These are phyloP conservation scores for Aspergillus funiculosus DNA, from an alignment of 495 filamentous ascomycete genomes.

Conservation along the genomic window DNA sequence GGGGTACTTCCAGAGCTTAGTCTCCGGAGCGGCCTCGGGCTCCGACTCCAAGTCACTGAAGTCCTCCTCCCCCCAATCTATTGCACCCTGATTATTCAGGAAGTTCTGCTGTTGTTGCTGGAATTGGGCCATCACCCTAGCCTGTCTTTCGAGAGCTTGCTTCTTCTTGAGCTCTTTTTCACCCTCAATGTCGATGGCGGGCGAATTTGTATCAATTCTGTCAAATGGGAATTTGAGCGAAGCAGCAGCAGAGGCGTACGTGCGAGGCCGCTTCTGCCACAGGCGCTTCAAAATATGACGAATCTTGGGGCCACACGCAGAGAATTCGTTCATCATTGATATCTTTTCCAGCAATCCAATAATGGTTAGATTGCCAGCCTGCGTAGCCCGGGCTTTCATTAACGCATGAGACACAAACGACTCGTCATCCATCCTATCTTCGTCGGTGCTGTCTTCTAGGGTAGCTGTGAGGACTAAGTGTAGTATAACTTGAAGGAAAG, in stretches of 20 bases:
- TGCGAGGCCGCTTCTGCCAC: constrained; percentile 67
- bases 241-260: constrained; percentile 58
- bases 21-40: constrained; percentile 45
- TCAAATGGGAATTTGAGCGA: constrained; percentile 48
- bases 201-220: constrained; percentile 51
- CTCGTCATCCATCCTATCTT: constrained; percentile 47
- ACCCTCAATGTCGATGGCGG: constrained; percentile 54
- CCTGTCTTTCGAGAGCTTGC: constrained; percentile 81
- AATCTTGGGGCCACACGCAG: constrained; percentile 78
- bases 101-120: constrained; percentile 95
- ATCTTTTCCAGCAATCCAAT: constrained; percentile 70
- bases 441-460: constrained; percentile 65
- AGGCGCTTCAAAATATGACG: constrained; percentile 79
- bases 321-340: constrained; percentile 64
- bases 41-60: constrained; percentile 65
- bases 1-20: constrained; percentile 89
- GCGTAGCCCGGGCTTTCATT: constrained; percentile 49
- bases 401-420: constrained; percentile 71
- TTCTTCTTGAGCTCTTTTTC: constrained; percentile 82
- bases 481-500: constrained; percentile 83
- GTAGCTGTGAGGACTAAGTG: constrained; percentile 81
- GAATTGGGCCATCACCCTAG: constrained; percentile 92
- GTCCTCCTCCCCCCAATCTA: constrained; percentile 80
- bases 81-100: constrained; percentile 71
- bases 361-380: constrained; percentile 58